Base-by-base conservation (phyloP, 2,329 filamentous ascomycete species). In the Bertia moriformis region DNA sequence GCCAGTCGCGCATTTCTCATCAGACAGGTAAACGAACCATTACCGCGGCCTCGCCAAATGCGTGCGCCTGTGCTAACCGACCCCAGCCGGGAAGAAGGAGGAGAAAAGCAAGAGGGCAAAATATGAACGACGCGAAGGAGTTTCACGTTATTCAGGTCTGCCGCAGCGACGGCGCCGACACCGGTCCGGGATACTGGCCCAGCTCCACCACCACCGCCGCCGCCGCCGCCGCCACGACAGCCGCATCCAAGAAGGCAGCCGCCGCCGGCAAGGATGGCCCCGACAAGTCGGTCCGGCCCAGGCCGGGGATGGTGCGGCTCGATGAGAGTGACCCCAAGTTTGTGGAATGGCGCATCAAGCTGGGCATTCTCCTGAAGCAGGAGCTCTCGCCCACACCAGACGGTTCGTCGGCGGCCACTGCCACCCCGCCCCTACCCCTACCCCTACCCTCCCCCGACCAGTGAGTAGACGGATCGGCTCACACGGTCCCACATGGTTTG, bases 151-250 rank as follows among this genome's bases (percentile, higher is more conserved):
- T 67, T 17, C 52, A 55, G 38, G 54, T 68, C 30, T 56, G 55
- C 4, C 60, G 65, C 38, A 66, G 60, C 45, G 65, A 69, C 51
- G 65, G 65, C 14, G 54, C 54, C 33, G 63, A 66, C 38, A 58
- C 55, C 4, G 62, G 62, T 2, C 60, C 60, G 0, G 62, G 61
- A 7, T 65, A 65, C 46, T 65, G 62, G 62, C 60, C 60, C 14
- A 42, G 56, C 42, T 50, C 45, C 18, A 36, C 51, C 4, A 44
- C 47, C 38, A 40, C 51, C 3, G 44, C 51, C 19, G 38, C 54
- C 15, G 41, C 46, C 19, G 47, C 48, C 0, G 62, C 65, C 42
- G 22, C 22, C 7, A n/a, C n/a, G 7, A n/a, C 22, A n/a, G 22
- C 7, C 7, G 22, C 22, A 27, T 10, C 7, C 7, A 27, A n/a